Evolutionary conservation across 202 grass and related monocot genomes (phyloP), one percentile per base, ranked within the genome.

Genomic region (Eragrostis tef): DNA sequence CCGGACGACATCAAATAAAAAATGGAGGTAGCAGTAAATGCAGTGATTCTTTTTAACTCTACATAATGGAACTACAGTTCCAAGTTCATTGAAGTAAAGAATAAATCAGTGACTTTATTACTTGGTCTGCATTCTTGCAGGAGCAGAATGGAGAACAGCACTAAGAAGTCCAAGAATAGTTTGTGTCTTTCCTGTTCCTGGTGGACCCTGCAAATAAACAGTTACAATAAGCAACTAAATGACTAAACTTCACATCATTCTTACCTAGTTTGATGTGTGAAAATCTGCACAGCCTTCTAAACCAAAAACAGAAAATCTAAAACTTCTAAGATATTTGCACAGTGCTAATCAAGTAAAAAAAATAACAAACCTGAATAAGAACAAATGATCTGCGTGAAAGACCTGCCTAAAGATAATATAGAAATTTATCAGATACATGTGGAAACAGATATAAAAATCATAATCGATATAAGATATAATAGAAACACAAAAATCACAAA

Each of bases 111-210:
- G 77, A 53, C 34, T 34, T 34, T 65, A 50, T 87, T 94, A 94
- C 95, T 89, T 98, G 25, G 85, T 84, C 81, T 91, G 87, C 81
- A 94, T 83, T 91, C 88, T 98, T 88, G 88, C 83, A 78, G 91
- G 95, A 82, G 90, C 85, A n/a, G 95, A 98, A 88, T 98, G 95
- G 70, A 98, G 92, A 89, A 98, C 88, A 64, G 95, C 95, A 86
- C 92, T 98, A 17, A 98, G 95, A 67, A 98, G 95, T 88, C 90
- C 95, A 64, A 98, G 90, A 64, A 98, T 98, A 74, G 95, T 98
- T 86, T 98, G 95, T 75, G 95, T 98, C 87, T 98, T 98, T 83
- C 95, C 92, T 47, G 95, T 98, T 84, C 95, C 95, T 77, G 92
- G 95, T 73, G 92, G 95, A 43, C 95, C 95, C 95, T 94, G 74